Conservation (phyloP, 306 rosid species). For the Crotalaria pallida region DNA sequence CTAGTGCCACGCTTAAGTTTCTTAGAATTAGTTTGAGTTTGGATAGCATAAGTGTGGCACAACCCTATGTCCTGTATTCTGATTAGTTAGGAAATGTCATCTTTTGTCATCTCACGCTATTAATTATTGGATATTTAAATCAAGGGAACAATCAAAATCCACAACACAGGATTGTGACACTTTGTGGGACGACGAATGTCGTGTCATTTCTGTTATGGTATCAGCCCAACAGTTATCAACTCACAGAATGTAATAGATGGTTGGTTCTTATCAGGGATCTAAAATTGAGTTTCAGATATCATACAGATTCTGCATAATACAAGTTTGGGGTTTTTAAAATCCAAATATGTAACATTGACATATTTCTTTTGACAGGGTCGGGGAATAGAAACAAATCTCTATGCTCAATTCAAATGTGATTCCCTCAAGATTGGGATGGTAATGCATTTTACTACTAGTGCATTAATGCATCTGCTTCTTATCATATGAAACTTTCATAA, state of each 20-base stretch:
- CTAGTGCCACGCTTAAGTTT: background rate
- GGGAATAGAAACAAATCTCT: constrained; percentile 88
- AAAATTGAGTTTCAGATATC: no score
- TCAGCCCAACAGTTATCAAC: no score
- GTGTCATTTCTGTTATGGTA: no score
- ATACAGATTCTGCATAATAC: background rate
- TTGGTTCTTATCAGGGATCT: background rate
- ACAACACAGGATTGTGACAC: no score
- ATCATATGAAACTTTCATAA: background rate
- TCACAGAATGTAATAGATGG: background rate
- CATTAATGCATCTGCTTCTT: background rate
- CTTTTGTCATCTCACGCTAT: no score
- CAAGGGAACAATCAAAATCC: no score
- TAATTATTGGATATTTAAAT: no score
- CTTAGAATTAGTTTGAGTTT: background rate
- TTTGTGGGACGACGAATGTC: no score
- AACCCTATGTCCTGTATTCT: no score
- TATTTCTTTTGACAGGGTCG: constrained; percentile 67
- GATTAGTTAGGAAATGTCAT: no score
- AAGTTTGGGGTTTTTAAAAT: background rate
- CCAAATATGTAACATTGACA: background rate
- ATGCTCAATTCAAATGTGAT: constrained; percentile 89
- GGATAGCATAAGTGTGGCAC: no score
- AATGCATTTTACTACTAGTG: constrained; percentile 12
- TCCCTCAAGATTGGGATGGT: constrained; percentile 98